phyloP scores from a whole-genome alignment of 768 basidiomycete species.

The Pleurotus tuoliensis region DNA sequence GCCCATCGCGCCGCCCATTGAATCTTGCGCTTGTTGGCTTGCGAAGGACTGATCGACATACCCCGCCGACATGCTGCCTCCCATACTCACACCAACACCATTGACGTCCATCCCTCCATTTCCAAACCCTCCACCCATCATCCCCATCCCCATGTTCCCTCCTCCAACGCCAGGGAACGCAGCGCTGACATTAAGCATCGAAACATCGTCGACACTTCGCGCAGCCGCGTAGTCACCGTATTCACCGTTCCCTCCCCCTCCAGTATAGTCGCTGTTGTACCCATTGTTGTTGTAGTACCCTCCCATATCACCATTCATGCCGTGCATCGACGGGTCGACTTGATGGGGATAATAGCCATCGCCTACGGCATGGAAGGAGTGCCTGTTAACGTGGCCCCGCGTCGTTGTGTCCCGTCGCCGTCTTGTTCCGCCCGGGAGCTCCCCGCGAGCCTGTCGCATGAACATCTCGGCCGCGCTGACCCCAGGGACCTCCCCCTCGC shows the following conservation, averaged over 20 bases:
- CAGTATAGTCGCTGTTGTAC: slow-evolving; percentile 4
- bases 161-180: slow-evolving; percentile 2
- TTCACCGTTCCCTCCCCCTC: background rate
- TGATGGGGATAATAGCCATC: background rate
- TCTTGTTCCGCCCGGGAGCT: slow-evolving; percentile 31
- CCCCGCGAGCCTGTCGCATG: slow-evolving; percentile 54
- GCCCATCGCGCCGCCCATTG: slow-evolving; percentile 21
- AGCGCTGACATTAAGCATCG: background rate
- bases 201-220: background rate
- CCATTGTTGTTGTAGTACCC: background rate
- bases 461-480: slow-evolving; percentile 67
- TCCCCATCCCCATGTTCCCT: background rate
- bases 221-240: background rate
- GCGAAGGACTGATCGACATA: slow-evolving; percentile 22
- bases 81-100: background rate
- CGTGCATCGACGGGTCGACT: background rate
- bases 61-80: slow-evolving; percentile 14
- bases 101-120: background rate
- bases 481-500: slow-evolving; percentile 13
- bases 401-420: slow-evolving; percentile 18
- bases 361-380: slow-evolving; percentile 1
- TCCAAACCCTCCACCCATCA: background rate
- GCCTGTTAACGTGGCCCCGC: slow-evolving; percentile 7
- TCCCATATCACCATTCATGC: background rate
- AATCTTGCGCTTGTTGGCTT: slow-evolving; percentile 15